Percentiles rank a stretch among this genome's conserved stretches.
phyloP scores from a whole-genome alignment of 2,329 filamentous ascomycete species.

The Thermomyces lanuginosus region DNA sequence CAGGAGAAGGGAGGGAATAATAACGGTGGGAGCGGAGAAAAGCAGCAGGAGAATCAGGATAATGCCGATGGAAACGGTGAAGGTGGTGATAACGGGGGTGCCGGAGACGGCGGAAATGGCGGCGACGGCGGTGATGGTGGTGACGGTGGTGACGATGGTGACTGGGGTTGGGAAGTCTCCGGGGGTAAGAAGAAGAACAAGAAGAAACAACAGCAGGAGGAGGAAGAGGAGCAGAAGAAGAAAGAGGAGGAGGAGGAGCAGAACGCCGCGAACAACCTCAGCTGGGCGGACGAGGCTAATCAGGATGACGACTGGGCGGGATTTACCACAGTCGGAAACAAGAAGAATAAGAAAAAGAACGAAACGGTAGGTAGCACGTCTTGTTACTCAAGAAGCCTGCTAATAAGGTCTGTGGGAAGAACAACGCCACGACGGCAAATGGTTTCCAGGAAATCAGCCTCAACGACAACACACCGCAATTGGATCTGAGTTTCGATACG shows the following conservation, averaged over 20 bases:
- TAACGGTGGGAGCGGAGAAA: constrained; percentile 16
- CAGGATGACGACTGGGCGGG: constrained; percentile 38
- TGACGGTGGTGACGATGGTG: constrained; percentile 27
- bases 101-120: constrained; percentile 13
- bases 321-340: constrained; percentile 34
- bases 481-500: constrained; percentile 40
- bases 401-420: too few relatives aligned
- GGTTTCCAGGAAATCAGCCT: constrained; percentile 56
- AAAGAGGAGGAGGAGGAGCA: constrained; percentile 18
- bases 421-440: too few relatives aligned
- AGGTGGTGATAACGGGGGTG: constrained; percentile 16
- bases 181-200: constrained; percentile 18
- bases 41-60: constrained; percentile 15
- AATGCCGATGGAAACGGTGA: constrained; percentile 14
- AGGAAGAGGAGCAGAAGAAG: constrained; percentile 12
- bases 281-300: constrained; percentile 32
- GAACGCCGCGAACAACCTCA: constrained; percentile 17
- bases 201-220: constrained; percentile 16
- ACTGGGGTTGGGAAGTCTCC: constrained; percentile 23
- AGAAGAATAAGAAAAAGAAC: constrained; percentile 43
- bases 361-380: too few relatives aligned
- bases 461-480: constrained; percentile 41
- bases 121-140: constrained; percentile 24
- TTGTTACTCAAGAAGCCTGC: too few relatives aligned
- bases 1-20: constrained; percentile 9